These are phyloP conservation scores for Achaetomiella virescens DNA, from an alignment of 495 filamentous ascomycete genomes.

Conservation along the genomic window DNA sequence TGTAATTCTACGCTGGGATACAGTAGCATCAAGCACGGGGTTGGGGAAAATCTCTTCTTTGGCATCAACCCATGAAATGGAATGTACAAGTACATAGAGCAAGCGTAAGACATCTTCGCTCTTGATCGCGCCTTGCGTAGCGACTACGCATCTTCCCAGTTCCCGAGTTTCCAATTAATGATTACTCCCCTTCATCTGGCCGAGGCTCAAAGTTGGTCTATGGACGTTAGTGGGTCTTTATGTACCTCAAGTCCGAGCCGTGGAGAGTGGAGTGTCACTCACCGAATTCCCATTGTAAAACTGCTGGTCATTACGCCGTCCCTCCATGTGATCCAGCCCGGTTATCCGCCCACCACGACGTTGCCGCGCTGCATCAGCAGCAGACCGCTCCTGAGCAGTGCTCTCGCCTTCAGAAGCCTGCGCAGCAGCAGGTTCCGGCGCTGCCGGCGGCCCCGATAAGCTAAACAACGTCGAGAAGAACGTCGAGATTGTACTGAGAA, in stretches of 20 bases:
- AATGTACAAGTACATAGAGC: slow-evolving; percentile 3
- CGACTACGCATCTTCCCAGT: slow-evolving; percentile 4
- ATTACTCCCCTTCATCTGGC: slow-evolving; percentile 37
- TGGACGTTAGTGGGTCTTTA: slow-evolving; percentile 12
- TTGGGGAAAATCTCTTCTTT: background rate
- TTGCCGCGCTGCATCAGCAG: background rate
- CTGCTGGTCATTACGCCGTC: slow-evolving; percentile 48
- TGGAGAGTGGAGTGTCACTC: slow-evolving; percentile 28
- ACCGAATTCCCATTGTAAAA: slow-evolving; percentile 91
- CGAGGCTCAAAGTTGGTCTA: slow-evolving; percentile 74
- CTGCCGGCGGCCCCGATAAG: slow-evolving; percentile 8
- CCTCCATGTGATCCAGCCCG: slow-evolving; percentile 21
- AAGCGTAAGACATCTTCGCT: background rate
- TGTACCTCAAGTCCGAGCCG: background rate
- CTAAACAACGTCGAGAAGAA: slow-evolving; percentile 33
- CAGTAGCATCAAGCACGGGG: background rate
- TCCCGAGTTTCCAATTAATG: slow-evolving; percentile 30
- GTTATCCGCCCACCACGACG: slow-evolving; percentile 16
- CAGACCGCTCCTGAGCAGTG: background rate
- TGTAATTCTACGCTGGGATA: background rate
- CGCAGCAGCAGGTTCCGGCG: background rate
- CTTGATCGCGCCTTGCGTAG: background rate
- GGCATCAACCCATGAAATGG: background rate
- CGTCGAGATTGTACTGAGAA: slow-evolving; percentile 22
- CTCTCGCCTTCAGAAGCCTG: background rate